Percentiles rank a stretch among this genome's conserved stretches.
Conservation (phyloP, 176 grass and related monocot species). For the Lolium multiflorum region DNA sequence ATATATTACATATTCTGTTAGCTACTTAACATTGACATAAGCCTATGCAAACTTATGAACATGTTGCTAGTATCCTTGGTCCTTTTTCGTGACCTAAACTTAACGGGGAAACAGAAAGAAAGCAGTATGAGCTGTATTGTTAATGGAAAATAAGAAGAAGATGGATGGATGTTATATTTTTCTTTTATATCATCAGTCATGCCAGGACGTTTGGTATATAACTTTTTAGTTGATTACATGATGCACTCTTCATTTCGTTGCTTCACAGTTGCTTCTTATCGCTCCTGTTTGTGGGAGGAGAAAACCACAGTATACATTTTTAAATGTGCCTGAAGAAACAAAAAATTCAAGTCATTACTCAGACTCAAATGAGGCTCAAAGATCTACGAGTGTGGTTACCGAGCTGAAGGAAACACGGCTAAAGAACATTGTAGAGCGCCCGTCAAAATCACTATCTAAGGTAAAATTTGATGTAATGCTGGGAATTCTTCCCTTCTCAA, state of each 20-base stretch:
- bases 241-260: slow-evolving; percentile 28
- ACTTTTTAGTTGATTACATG: slow-evolving; percentile 29
- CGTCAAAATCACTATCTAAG: slow-evolving; percentile 77
- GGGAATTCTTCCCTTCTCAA: not conserved
- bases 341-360: slow-evolving; percentile 41
- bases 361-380: slow-evolving; percentile 54
- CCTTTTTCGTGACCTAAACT: slow-evolving; percentile 9
- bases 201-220: not conserved
- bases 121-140: slow-evolving; percentile 14
- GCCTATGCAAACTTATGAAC: not conserved
- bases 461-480: slow-evolving; percentile 46
- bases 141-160: not conserved
- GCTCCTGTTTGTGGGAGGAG: slow-evolving; percentile 71
- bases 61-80: not conserved
- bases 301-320: slow-evolving; percentile 52
- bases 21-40: slow-evolving; percentile 15
- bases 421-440: slow-evolving; percentile 71
- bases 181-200: slow-evolving; percentile 28
- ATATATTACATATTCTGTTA: slow-evolving; percentile 2
- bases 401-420: slow-evolving; percentile 72
- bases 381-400: slow-evolving; percentile 30
- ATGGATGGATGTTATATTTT: slow-evolving; percentile 20
- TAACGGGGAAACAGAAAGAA: not conserved
- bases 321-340: slow-evolving; percentile 46
- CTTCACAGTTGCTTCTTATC: slow-evolving; percentile 84